These are phyloP conservation scores for Carex pumila DNA, from an alignment of 176 grass and related monocot genomes.

Conservation along the genomic window DNA sequence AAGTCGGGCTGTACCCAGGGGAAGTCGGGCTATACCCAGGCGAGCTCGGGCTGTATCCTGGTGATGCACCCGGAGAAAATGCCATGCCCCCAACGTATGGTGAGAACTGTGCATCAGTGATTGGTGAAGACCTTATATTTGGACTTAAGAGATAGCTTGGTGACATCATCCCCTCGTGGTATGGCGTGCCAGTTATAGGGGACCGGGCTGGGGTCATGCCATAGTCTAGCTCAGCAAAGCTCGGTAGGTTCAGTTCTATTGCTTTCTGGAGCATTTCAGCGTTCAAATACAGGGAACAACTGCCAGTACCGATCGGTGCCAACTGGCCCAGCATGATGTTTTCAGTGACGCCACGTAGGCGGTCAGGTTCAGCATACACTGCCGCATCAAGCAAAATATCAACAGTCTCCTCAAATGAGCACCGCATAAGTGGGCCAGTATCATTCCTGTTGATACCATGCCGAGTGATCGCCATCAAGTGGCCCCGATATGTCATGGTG, in stretches of 20 bases:
- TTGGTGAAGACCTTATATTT: conserved; percentile 86
- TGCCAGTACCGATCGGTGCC: conserved; percentile 81
- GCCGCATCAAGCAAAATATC: conserved; percentile 93
- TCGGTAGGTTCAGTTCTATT: conserved; percentile 93
- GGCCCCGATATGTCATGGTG: conserved; percentile 92
- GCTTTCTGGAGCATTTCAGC: conserved; percentile 92
- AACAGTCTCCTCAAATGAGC: conserved; percentile 88
- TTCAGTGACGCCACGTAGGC: conserved; percentile 85
- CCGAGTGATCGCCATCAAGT: conserved; percentile 91
- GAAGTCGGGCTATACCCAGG: conserved; percentile 64
- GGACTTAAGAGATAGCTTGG: conserved; percentile 86
- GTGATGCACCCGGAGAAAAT: conserved; percentile 72
- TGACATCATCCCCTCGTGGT: conserved; percentile 95
- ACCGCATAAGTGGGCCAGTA: conserved; percentile 90
- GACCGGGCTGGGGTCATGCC: conserved; percentile 74
- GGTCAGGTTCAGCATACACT: conserved; percentile 86
- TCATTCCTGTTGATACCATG: conserved; percentile 94
- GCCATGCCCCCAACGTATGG: conserved; percentile 90
- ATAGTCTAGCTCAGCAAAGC: conserved; percentile 69
- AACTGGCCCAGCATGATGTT: conserved; percentile 97
- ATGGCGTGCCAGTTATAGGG: conserved; percentile 72
- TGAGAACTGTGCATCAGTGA: conserved; percentile 79
- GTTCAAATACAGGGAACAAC: conserved; percentile 77
- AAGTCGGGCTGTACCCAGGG: conserved; percentile 57
- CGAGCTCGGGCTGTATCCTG: conserved; percentile 76